Conservation (phyloP, 768 basidiomycete genomes). For the Stropharia rugosoannulata region DNA sequence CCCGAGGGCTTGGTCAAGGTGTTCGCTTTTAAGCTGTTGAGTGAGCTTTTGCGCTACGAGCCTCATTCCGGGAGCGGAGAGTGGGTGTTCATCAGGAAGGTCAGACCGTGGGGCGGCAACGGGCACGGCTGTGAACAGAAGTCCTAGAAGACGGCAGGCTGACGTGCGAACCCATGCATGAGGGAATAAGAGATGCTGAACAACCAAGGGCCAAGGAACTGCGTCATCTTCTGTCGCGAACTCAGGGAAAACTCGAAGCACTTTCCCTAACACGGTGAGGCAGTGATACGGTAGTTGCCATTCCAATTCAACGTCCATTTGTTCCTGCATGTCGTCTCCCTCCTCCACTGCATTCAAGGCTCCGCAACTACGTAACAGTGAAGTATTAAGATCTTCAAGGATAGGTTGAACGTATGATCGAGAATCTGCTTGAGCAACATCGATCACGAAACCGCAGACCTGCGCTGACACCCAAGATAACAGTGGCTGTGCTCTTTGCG, state of each 20-base stretch:
- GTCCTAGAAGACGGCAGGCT: constrained; percentile 72
- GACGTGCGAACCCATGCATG: constrained; percentile 93
- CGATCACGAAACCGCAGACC: constrained; percentile 80
- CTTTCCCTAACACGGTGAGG: constrained; percentile 63
- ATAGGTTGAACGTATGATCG: constrained; percentile 45
- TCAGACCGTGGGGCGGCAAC: constrained; percentile 34
- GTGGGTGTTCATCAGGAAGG: constrained; percentile 37
- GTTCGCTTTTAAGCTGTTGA: constrained; percentile 77
- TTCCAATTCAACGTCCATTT: constrained; percentile 57
- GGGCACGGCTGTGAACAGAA: constrained; percentile 58
- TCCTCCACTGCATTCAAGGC: constrained; percentile 40
- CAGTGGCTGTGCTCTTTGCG: constrained; percentile 54
- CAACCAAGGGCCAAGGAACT: constrained; percentile 64
- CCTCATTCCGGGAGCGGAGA: constrained; percentile 57
- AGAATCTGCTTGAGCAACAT: constrained; percentile 53
- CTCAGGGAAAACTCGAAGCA: constrained; percentile 56
- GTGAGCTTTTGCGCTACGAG: constrained; percentile 74
- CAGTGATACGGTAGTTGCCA: constrained; percentile 88
- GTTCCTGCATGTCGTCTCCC: constrained; percentile 32
- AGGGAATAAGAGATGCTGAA: constrained; percentile 75
- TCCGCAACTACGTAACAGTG: constrained; percentile 44
- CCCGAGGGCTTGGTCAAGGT: constrained; percentile 69
- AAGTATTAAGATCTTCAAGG: constrained; percentile 53
- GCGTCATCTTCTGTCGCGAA: constrained; percentile 40
- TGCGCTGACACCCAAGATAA: constrained; percentile 77